Conservation (phyloP, 345 rosid species). For the Garcia nutans region DNA sequence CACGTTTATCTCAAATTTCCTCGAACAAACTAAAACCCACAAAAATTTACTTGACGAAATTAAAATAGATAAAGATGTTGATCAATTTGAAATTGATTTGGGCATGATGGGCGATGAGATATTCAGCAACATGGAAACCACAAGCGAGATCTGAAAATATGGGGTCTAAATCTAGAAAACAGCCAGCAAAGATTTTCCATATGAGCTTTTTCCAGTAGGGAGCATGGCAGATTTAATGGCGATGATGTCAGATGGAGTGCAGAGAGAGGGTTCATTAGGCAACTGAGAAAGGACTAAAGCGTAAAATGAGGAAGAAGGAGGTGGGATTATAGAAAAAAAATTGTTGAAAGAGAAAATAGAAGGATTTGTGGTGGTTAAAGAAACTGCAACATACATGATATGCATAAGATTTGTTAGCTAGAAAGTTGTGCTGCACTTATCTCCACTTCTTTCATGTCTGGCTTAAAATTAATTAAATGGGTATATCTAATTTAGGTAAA, state of each 20-base stretch:
- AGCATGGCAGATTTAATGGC: slow-evolving; percentile 51
- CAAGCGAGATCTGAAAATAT: slow-evolving; percentile 49
- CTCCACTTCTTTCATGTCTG: too few species aligned
- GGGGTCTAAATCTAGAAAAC: slow-evolving; percentile 51
- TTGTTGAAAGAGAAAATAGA: slow-evolving; percentile 44
- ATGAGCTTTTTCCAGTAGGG: slow-evolving; percentile 57
- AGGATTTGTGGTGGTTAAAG: slow-evolving; percentile 46
- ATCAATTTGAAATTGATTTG: too few species aligned
- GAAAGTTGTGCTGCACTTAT: too few species aligned
- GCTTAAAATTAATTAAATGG: too few species aligned
- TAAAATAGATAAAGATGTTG: too few species aligned
- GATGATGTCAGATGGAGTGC: slow-evolving; percentile 33
- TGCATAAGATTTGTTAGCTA: slow-evolving; percentile 67
- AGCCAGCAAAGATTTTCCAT: slow-evolving; percentile 50
- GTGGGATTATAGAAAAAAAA: slow-evolving; percentile 48
- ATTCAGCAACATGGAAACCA: slow-evolving; percentile 45
- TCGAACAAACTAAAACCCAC: too few species aligned
- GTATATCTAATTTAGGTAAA: too few species aligned
- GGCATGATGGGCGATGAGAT: slow-evolving; percentile 33
- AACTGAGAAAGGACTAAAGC: slow-evolving; percentile 35
- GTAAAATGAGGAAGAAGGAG: slow-evolving; percentile 47
- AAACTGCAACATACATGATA: slow-evolving; percentile 70
- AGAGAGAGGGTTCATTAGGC: slow-evolving; percentile 39
- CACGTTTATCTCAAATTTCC: too few species aligned
- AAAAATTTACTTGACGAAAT: too few species aligned